These are phyloP conservation scores for Thermochaetoides thermophila DNA, from an alignment of 495 filamentous ascomycete species.

Conservation along the genomic window DNA sequence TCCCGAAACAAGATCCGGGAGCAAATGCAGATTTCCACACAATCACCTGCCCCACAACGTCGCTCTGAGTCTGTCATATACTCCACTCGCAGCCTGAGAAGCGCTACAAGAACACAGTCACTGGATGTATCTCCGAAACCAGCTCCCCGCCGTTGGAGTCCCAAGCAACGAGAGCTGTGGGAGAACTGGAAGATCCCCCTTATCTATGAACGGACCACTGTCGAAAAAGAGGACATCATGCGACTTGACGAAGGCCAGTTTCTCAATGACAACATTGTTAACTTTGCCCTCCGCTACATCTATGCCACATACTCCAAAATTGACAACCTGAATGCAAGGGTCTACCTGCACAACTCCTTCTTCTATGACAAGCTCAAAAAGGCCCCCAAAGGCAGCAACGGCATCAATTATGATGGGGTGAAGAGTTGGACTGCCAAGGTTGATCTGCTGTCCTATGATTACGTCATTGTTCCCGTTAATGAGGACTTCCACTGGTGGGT, in stretches of 20 bases:
- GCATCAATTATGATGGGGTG: conserved; percentile 73
- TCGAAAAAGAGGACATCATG: conserved; percentile 64
- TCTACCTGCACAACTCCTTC: conserved; percentile 85
- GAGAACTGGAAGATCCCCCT: conserved; percentile 42
- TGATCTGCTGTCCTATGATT: conserved; percentile 75
- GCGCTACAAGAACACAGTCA: too few species aligned
- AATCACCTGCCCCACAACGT: not conserved
- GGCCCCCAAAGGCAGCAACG: conserved; percentile 35
- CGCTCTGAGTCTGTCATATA: too few species aligned
- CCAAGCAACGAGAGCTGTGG: conserved; percentile 30
- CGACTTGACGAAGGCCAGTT: conserved; percentile 74
- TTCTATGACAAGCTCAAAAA: conserved; percentile 67
- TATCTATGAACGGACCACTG: conserved; percentile 54
- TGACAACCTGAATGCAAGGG: conserved; percentile 41
- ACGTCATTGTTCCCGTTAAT: conserved; percentile 83
- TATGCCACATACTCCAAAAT: conserved; percentile 47
- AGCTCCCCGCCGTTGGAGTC: too few species aligned
- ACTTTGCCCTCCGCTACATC: conserved; percentile 68
- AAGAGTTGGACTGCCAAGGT: conserved; percentile 79
- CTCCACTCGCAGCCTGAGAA: too few species aligned
- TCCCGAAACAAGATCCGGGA: too few species aligned
- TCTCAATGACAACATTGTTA: conserved; percentile 83
- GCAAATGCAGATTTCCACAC: conserved; percentile 6
- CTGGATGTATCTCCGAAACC: too few species aligned
- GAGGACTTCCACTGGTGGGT: conserved; percentile 84